A percentile compares a stretch with the other conserved stretches of the same genome.
Conservation (phyloP, 2,329 filamentous ascomycete species). For the Aspergillus nomiae region DNA sequence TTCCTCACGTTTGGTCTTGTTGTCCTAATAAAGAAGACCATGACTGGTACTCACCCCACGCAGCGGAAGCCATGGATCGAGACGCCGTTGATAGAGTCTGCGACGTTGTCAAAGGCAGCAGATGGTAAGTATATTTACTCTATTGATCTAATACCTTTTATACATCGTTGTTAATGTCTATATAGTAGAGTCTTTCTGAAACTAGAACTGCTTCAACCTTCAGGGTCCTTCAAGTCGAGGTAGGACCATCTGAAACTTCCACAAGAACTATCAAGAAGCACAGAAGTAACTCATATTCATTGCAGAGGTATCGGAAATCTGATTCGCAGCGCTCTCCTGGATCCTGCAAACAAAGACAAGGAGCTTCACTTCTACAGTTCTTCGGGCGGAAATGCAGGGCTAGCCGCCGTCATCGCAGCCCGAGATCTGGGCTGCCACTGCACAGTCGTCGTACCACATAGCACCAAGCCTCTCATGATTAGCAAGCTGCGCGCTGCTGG, state of each 20-base stretch:
- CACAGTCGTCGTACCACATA: constrained; percentile 71
- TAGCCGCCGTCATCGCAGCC: constrained; percentile 74
- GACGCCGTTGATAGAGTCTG: constrained; percentile 42
- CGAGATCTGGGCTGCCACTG: constrained; percentile 62
- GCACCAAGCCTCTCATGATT: constrained; percentile 68
- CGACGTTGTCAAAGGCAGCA: constrained; percentile 37
- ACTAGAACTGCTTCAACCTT: constrained; percentile 77
- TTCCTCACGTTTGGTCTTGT: background rate
- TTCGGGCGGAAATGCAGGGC: constrained; percentile 78
- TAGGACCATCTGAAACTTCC: constrained; percentile 13
- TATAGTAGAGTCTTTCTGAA: constrained; percentile 75
- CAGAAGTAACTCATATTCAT: background rate
- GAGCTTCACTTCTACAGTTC: constrained; percentile 72
- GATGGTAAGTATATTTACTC: constrained; percentile 32
- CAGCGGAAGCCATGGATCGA: constrained; percentile 41
- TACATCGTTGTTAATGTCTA: background rate
- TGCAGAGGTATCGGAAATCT: constrained; percentile 41
- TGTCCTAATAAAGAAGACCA: background rate
- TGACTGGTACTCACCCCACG: background rate
- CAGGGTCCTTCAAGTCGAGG: constrained; percentile 79
- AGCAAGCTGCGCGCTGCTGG: constrained; percentile 67
- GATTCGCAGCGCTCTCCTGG: constrained; percentile 29
- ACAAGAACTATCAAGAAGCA: background rate
- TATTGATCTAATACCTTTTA: background rate
- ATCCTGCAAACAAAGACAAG: constrained; percentile 30